These are phyloP conservation scores for Vitis hybrid DNA, from an alignment of 177 flowering plant species.

Conservation along the genomic window DNA sequence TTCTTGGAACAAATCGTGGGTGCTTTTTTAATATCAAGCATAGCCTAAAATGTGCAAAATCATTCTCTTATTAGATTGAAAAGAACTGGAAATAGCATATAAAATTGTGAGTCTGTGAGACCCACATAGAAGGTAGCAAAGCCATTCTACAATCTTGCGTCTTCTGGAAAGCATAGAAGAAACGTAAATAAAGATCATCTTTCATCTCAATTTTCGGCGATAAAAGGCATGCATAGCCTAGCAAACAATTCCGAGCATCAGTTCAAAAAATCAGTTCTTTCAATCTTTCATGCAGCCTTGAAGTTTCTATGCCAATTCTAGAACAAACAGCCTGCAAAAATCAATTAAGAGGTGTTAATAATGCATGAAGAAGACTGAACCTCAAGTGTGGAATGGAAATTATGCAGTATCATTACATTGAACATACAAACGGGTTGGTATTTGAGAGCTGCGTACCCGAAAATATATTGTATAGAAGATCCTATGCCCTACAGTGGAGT, in stretches of 20 bases:
- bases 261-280: conserved; percentile 1
- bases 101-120: too few relatives aligned
- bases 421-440: too few relatives aligned
- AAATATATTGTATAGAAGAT: conserved; percentile 25
- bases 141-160: not conserved
- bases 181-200: not conserved
- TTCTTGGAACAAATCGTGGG: too few relatives aligned
- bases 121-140: not conserved
- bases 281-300: conserved; percentile 5
- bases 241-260: not conserved
- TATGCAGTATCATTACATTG: too few relatives aligned
- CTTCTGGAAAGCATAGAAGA: not conserved
- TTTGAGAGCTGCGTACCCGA: conserved; percentile 10
- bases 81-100: too few relatives aligned
- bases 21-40: too few relatives aligned
- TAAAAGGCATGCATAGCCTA: not conserved
- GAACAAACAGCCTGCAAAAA: conserved; percentile 1
- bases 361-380: not conserved
- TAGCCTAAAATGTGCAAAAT: too few relatives aligned
- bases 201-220: not conserved
- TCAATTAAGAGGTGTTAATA: not conserved
- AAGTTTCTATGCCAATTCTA: conserved; percentile 7
- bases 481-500: conserved; percentile 21
- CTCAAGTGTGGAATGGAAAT: too few relatives aligned
- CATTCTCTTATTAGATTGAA: too few relatives aligned